A percentile compares a stretch with the other conserved stretches of the same genome.
phyloP scores from a whole-genome alignment of 108 stramenopile species.

The Nannochloropsis oceanica region DNA sequence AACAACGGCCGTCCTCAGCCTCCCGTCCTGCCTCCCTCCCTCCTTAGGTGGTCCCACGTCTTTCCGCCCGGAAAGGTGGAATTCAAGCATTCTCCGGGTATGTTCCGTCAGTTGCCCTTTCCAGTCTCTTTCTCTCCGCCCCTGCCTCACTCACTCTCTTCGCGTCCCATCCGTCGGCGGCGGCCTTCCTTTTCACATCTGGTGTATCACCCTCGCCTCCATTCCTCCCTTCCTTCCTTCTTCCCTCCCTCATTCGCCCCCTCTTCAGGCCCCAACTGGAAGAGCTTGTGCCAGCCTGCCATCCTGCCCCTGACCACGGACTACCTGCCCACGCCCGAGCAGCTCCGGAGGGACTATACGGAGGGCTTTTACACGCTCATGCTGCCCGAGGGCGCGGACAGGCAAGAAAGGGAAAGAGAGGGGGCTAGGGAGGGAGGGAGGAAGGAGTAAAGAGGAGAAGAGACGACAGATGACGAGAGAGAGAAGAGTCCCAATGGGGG shows the following conservation, averaged over 20 bases:
- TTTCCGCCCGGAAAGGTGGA: constrained; percentile 63
- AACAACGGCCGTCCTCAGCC: background rate
- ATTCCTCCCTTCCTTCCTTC: constrained; percentile 37
- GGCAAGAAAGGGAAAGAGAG: constrained; percentile 50
- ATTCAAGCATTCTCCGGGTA: constrained; percentile 5
- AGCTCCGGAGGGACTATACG: constrained; percentile 43
- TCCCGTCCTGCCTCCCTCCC: background rate
- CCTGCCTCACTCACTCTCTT: background rate
- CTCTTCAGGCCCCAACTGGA: constrained; percentile 70
- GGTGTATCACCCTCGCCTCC: too few relatives aligned
- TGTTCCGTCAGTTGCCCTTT: background rate
- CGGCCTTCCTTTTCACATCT: too few relatives aligned
- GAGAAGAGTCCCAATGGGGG: too few relatives aligned
- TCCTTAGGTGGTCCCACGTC: constrained; percentile 69
- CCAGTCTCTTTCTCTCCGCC: background rate
- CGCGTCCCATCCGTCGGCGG: too few relatives aligned
- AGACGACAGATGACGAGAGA: too few relatives aligned
- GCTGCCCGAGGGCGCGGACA: constrained; percentile 55
- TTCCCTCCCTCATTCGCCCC: too few relatives aligned
- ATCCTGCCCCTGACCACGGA: constrained; percentile 89
- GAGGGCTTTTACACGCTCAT: constrained; percentile 41
- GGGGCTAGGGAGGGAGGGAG: too few relatives aligned
- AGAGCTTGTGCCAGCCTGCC: constrained; percentile 80
- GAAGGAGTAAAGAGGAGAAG: too few relatives aligned
- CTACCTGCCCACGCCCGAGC: constrained; percentile 60